phyloP scores from a whole-genome alignment of 2,329 filamentous ascomycete genomes.

The Venturia carpophila region DNA sequence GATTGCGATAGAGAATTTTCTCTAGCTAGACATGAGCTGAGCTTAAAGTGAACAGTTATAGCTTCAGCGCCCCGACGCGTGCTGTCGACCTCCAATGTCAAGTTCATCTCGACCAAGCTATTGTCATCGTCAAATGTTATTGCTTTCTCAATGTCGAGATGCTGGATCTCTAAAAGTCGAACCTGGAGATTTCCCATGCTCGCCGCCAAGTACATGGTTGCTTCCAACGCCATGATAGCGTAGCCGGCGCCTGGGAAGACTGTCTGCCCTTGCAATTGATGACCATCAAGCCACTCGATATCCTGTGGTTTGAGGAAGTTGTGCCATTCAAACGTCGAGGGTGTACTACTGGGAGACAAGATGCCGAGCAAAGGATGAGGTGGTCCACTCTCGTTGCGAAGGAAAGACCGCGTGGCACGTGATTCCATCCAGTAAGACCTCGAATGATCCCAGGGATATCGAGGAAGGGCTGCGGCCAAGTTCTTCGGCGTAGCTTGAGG shows the following conservation, averaged over 20 bases:
- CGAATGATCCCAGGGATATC: constrained; percentile 9
- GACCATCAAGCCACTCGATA: constrained; percentile 24
- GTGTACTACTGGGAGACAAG: neutral
- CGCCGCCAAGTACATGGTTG: constrained; percentile 17
- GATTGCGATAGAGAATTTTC: constrained; percentile 3
- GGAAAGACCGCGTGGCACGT: neutral
- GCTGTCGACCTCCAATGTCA: constrained; percentile 1
- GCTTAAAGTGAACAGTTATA: neutral
- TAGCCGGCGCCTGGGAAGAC: constrained; percentile 22
- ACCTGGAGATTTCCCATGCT: neutral
- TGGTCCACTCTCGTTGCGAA: neutral
- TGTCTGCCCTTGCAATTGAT: constrained; percentile 19
- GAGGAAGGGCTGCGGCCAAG: neutral
- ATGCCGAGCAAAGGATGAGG: constrained; percentile 3
- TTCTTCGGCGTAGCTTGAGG: neutral
- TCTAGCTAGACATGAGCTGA: constrained; percentile 9
- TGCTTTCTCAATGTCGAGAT: neutral
- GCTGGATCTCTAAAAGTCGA: neutral
- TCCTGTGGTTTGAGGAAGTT: constrained; percentile 23
- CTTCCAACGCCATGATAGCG: constrained; percentile 28
- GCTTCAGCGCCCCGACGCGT: neutral
- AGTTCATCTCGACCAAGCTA: constrained; percentile 11
- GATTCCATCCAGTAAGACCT: constrained; percentile 5
- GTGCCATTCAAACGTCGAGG: constrained; percentile 21
- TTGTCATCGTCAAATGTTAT: constrained; percentile 4